Percentiles rank a stretch among this genome's conserved stretches.
Evolutionary conservation across 257 asterid species (phyloP).

Genomic region (Cordia subcordata): DNA sequence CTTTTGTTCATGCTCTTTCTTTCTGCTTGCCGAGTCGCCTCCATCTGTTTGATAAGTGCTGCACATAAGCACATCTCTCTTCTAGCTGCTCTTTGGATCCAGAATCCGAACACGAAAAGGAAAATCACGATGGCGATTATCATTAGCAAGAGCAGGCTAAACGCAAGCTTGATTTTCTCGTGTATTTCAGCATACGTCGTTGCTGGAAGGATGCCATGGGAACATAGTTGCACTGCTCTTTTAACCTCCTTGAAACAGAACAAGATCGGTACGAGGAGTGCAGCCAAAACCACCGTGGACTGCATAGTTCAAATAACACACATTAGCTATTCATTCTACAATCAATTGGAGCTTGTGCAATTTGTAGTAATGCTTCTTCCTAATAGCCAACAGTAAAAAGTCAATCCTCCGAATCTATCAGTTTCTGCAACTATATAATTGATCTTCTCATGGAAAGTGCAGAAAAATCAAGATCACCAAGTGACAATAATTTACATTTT

Average conservation of each 20-base stretch:
- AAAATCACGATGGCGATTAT: slow-evolving; percentile 18
- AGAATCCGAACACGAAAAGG: slow-evolving; percentile 19
- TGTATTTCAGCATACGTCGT: slow-evolving; percentile 32
- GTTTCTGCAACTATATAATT: background rate
- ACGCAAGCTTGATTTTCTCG: slow-evolving; percentile 21
- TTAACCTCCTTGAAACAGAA: background rate
- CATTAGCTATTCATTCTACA: background rate
- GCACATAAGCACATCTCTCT: slow-evolving; percentile 51
- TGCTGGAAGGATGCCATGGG: slow-evolving; percentile 23
- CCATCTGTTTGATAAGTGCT: slow-evolving; percentile 60
- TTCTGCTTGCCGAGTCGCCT: slow-evolving; percentile 70
- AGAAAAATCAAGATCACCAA: background rate
- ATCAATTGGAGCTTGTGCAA: too few relatives aligned
- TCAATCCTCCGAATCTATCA: background rate
- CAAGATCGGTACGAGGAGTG: background rate
- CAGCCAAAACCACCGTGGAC: background rate
- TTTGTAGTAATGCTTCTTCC: background rate
- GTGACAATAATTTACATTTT: background rate
- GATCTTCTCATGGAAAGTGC: background rate
- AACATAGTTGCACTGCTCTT: background rate
- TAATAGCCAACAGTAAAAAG: background rate
- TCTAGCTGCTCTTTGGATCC: slow-evolving; percentile 27
- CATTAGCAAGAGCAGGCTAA: slow-evolving; percentile 23
- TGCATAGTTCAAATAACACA: background rate
- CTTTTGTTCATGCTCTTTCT: slow-evolving; percentile 62